Base-by-base conservation (phyloP, 192 early-diverging fungal genomes). In the Linnemannia schmuckeri region DNA sequence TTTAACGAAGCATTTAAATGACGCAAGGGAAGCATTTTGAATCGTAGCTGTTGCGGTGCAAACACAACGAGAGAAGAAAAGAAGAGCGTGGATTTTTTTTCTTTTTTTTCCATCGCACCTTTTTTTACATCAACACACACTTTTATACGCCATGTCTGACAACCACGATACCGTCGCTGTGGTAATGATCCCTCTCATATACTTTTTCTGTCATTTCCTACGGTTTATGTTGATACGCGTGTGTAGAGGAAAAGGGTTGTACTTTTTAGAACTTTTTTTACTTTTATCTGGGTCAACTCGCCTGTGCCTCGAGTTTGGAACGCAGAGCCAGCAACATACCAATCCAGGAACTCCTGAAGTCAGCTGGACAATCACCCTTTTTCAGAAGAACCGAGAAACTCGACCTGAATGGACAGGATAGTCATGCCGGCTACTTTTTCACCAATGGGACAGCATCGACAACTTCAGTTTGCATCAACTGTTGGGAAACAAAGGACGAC, bases 91-190 rank as follows among this genome's bases (percentile, higher is more conserved):
- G 61, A 66, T 49, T 42, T 73, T 38, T 61, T 46, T 75, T 81
- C 38, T 38, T 70, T 75, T 74, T 47, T 75, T 81, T 55, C 37
- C 70, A 80, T 54, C 44, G 27, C 71, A 69, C 55, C 47, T 61
- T 27, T 20, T 44, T 47, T 40, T 52, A 70, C 76, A 78, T 75
- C 33, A 24, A 7, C 24, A 33, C 8, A 12, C 33, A 33, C 13
- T 61, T 61, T 22, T 52, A 47, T 57, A 49, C 52, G 77, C 55
- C 80, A 87, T 87, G 80, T 80, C 84, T 81, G 84, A 86, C 44
- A 86, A 86, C 68, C 79, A 85, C 77, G 83, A 85, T 6, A 79
- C 24, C 83, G 83, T 85, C 40, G 72, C 57, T 71, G 78, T 76
- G 74, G 83, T 85, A 80, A 75, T 40, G 66, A 44, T 55, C 24